phyloP scores from a whole-genome alignment of 768 basidiomycete species.

The Candolleomyces aberdarensis region DNA sequence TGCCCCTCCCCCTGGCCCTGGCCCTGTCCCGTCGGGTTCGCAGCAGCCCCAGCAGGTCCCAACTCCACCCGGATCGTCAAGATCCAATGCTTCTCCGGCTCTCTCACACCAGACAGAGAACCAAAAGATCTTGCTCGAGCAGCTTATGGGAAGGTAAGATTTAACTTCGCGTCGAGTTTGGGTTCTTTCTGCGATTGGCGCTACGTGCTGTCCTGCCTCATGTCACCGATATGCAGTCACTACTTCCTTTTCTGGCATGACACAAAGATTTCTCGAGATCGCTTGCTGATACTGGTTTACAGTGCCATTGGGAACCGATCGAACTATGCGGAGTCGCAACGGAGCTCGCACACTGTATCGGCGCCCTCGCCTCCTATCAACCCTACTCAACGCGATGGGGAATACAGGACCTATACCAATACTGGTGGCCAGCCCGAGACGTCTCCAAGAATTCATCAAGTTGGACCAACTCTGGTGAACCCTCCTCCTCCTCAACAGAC shows the following conservation, averaged over 20 bases:
- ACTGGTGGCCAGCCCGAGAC: slow-evolving; percentile 40
- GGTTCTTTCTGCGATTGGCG: slow-evolving; percentile 18
- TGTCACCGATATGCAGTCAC: slow-evolving; percentile 9
- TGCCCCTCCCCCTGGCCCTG: slow-evolving; percentile 8
- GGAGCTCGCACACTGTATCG: slow-evolving; percentile 30
- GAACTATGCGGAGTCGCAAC: slow-evolving; percentile 49
- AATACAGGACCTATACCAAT: slow-evolving; percentile 40
- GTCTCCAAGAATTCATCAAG: slow-evolving; percentile 33
- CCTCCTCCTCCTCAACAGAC: slow-evolving; percentile 23
- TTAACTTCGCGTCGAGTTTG: slow-evolving; percentile 10
- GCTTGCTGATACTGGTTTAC: slow-evolving; percentile 5
- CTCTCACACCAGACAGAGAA: slow-evolving; percentile 45
- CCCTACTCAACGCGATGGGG: slow-evolving; percentile 39
- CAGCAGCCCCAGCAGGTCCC: slow-evolving; percentile 55
- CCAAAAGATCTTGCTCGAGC: slow-evolving; percentile 74
- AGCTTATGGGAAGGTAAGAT: slow-evolving; percentile 78
- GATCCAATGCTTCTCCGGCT: slow-evolving; percentile 54
- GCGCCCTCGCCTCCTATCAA: slow-evolving; percentile 50
- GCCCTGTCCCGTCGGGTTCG: neutral
- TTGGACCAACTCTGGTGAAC: slow-evolving; percentile 21
- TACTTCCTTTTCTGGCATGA: slow-evolving; percentile 32
- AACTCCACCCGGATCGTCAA: slow-evolving; percentile 63
- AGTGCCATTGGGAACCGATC: slow-evolving; percentile 8
- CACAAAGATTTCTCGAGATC: neutral
- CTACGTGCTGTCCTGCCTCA: slow-evolving; percentile 18